phyloP scores from a whole-genome alignment of 169 alveolate species.

The Ichthyophthirius multifiliis region DNA sequence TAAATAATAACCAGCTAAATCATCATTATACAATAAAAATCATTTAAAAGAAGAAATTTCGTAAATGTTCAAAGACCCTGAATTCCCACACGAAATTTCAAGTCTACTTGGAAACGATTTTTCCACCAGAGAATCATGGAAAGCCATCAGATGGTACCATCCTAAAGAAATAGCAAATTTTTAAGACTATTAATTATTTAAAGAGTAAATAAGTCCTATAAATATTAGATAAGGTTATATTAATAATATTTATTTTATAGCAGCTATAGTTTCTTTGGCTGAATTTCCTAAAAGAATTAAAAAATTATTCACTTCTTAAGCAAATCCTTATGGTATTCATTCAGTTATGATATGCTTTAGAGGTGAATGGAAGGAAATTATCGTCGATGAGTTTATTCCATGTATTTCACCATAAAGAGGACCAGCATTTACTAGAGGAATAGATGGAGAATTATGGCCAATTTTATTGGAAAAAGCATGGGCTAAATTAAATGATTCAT shows the following conservation, averaged over 20 bases:
- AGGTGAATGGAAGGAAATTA: conserved; percentile 62
- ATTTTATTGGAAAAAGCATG: conserved; percentile 79
- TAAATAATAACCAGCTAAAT: too few relatives aligned
- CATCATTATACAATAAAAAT: too few relatives aligned
- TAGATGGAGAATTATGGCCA: conserved; percentile 78
- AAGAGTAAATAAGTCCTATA: conserved; percentile 15
- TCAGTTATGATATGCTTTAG: conserved; percentile 47
- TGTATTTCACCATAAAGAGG: conserved; percentile 38
- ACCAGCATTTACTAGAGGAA: conserved; percentile 55
- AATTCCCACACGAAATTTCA: not conserved
- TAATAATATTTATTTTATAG: conserved; percentile 73
- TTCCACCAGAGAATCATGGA: not conserved
- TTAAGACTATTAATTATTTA: not conserved
- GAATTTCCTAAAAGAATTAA: conserved; percentile 34
- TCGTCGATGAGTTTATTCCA: conserved; percentile 70
- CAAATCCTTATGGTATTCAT: not conserved
- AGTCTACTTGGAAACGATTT: not conserved
- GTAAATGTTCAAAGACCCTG: not conserved
- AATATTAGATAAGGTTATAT: conserved; percentile 75
- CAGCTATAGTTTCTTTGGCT: conserved; percentile 71
- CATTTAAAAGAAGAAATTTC: too few relatives aligned
- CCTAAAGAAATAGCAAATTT: not conserved
- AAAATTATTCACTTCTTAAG: not conserved
- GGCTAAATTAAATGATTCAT: conserved; percentile 77
- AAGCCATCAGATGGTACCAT: not conserved